Percentiles rank a stretch among this genome's conserved stretches.
Evolutionary conservation across 129 eudicot genomes (phyloP).

Genomic region (Saposhnikovia divaricata): DNA sequence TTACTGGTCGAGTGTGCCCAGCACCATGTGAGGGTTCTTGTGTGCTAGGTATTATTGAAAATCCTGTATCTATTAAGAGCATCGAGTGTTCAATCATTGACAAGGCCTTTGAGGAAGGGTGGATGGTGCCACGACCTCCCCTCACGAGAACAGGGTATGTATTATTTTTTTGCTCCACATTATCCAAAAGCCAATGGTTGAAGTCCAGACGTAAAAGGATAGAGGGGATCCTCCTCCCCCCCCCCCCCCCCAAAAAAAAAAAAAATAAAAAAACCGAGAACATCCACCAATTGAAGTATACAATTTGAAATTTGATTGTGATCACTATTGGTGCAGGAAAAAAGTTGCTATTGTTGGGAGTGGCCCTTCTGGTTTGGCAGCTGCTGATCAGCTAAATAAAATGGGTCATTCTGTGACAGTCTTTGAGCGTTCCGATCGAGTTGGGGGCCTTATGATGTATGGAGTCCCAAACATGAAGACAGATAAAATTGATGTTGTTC

Average conservation of each 20-base stretch:
- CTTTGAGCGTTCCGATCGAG: conserved; percentile 90
- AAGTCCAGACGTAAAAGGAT: neutral
- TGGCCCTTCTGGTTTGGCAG: conserved; percentile 99
- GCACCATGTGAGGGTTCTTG: conserved; percentile 99
- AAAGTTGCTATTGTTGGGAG: conserved; percentile 85
- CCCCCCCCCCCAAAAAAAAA: neutral
- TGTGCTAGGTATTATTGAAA: conserved; percentile 97
- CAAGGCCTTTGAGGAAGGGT: conserved; percentile 95
- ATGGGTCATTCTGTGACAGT: conserved; percentile 88
- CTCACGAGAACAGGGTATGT: conserved; percentile 71
- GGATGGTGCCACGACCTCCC: conserved; percentile 99
- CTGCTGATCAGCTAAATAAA: conserved; percentile 88
- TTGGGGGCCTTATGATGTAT: conserved; percentile 99
- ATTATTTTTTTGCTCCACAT: neutral
- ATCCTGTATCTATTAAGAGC: conserved; percentile 89
- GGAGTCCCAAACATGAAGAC: conserved; percentile 99
- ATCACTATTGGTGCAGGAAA: conserved; percentile 43
- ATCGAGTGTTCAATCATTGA: conserved; percentile 95
- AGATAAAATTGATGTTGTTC: conserved; percentile 76
- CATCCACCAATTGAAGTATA: neutral
- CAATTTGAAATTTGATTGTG: neutral
- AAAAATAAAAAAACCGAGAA: neutral
- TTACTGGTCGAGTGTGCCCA: conserved; percentile 97
- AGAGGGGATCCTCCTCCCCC: too few species aligned
- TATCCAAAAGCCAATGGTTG: neutral